phyloP scores from a whole-genome alignment of 2,329 filamentous ascomycete genomes.

The Colletotrichum eremochloae region DNA sequence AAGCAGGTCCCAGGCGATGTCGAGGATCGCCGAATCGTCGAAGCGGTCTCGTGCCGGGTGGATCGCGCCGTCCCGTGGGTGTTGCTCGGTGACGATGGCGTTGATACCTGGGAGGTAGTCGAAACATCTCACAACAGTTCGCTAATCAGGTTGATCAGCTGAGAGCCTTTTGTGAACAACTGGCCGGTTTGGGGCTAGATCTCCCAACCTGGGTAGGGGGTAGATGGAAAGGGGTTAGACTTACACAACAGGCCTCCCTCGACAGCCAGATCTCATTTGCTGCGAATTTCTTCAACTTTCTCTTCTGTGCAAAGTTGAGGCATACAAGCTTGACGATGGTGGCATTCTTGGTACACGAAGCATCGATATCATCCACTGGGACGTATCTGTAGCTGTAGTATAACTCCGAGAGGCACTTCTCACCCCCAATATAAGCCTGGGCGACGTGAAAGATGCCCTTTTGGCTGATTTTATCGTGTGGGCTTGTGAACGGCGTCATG shows the following conservation, averaged over 20 bases:
- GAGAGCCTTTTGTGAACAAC: no score
- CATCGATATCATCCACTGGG: background rate
- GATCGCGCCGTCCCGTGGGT: background rate
- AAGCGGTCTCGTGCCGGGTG: background rate
- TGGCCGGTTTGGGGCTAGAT: background rate
- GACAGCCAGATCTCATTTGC: background rate
- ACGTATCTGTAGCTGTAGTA: slow-evolving; percentile 7
- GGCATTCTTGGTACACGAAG: slow-evolving; percentile 5
- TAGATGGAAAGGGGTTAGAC: background rate
- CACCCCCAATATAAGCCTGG: background rate
- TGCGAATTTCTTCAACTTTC: slow-evolving; percentile 8
- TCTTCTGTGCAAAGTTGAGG: background rate
- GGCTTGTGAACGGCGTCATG: background rate
- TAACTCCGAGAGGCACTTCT: background rate
- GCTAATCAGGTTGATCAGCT: background rate
- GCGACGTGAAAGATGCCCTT: slow-evolving; percentile 4
- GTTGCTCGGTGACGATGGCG: slow-evolving; percentile 13
- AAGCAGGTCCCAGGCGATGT: slow-evolving; percentile 27
- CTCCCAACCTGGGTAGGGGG: background rate
- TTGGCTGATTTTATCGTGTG: background rate
- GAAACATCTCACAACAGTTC: slow-evolving; percentile 17
- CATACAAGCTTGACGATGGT: background rate
- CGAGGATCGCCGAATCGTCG: slow-evolving; percentile 8
- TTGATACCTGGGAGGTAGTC: slow-evolving; percentile 6
- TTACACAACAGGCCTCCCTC: slow-evolving; percentile 15